Base-by-base conservation (phyloP, 306 rosid genomes). In the Herpetospermum pedunculosum region DNA sequence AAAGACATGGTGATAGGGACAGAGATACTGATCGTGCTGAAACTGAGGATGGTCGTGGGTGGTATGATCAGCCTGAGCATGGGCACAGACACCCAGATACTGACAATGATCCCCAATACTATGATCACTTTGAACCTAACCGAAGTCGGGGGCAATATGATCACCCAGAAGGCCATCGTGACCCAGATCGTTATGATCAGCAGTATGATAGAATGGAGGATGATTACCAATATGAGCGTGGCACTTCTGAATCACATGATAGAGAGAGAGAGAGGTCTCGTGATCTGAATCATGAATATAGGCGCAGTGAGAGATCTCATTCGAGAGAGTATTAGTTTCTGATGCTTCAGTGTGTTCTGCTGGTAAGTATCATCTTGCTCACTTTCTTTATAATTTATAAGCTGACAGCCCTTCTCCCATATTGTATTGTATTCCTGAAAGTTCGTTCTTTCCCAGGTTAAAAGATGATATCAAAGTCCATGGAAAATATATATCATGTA, bases 21-120 rank as follows among this genome's bases (percentile, higher is more conserved):
- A 82, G 64, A 14, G 97, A 86, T 46, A 69, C 79, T 80, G 95
- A 81, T 54, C 85, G 30, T 21, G 25, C 68, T 50, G 86, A 90
- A 13, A 86, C 86, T 38, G 96, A 95, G 73, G 96, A 89, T 74
- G 96, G 83, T 62, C 87, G 15, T 57, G 89, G 87, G 3, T 81
- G 96, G 96, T 85, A 79, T 73, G 89, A 83, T 35, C 91, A 88
- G 74, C 77, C 88, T n/a, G 93, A 73, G 70, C 88, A 81, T 77
- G 94, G 91, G 68, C 87, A 75, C 25, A 81, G 87, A 82, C 88
- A 81, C 80, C 80, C 89, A 8, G 96, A 88, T 47, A 80, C 82
- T 72, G 96, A 88, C 37, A 86, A 77, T 67, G 96, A 93, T 59
- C 78, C 83, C 52, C 89, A 86, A 58, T 82, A 81, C 19, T 80